Percentiles rank a stretch among this genome's conserved stretches.
phyloP scores from a whole-genome alignment of 805 yeast species.

The Candida maesae region DNA sequence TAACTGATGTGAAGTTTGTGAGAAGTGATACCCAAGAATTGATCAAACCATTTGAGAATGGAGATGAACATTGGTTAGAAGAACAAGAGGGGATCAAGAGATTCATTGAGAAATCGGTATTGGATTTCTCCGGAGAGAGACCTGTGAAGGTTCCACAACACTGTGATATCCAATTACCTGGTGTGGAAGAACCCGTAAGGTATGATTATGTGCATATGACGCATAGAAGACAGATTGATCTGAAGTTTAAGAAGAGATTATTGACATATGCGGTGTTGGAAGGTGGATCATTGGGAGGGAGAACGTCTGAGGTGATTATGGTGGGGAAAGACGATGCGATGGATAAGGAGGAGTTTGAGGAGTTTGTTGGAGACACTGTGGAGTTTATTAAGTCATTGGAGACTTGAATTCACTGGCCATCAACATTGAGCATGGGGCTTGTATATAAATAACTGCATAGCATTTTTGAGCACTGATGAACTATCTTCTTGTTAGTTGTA shows the following conservation, averaged over 20 bases:
- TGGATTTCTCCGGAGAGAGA: conserved; percentile 38
- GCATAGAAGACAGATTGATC: conserved; percentile 44
- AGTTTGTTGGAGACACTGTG: conserved; percentile 18
- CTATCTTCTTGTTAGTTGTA: no score
- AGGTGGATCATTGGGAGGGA: conserved; percentile 58
- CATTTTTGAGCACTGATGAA: no score
- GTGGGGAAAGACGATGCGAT: conserved; percentile 32
- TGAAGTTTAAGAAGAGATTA: conserved; percentile 31
- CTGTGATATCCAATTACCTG: conserved; percentile 35
- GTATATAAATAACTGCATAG: no score
- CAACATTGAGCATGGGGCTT: no score
- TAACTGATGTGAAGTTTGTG: conserved; percentile 42
- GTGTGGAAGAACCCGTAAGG: conserved; percentile 34
- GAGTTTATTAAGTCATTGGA: conserved; percentile 17
- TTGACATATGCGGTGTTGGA: conserved; percentile 46
- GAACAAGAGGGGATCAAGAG: conserved; percentile 40
- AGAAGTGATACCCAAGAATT: conserved; percentile 17
- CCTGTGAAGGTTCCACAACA: conserved; percentile 36
- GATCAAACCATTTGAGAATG: conserved; percentile 13
- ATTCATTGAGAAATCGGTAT: conserved; percentile 36
- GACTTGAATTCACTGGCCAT: no score
- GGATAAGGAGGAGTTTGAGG: conserved; percentile 15
- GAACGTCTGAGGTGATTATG: conserved; percentile 45
- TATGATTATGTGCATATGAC: conserved; percentile 42
- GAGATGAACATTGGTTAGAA: conserved; percentile 20